Evolutionary conservation across 257 asterid genomes (phyloP).

Genomic region (Anisodus tanguticus): DNA sequence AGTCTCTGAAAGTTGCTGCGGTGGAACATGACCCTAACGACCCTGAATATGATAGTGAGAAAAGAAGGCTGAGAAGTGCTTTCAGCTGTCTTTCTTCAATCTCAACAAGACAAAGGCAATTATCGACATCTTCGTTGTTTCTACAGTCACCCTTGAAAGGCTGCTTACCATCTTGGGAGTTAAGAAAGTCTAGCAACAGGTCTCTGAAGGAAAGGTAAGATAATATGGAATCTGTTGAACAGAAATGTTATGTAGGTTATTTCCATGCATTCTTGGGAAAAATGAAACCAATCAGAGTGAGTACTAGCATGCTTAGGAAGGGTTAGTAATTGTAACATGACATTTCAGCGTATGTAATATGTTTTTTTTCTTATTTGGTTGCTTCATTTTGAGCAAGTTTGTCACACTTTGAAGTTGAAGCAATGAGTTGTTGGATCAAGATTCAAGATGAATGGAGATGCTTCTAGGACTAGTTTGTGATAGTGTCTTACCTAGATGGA

Average conservation of each 20-base stretch:
- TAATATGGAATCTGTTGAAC: background rate
- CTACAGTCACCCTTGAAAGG: constrained; percentile 80
- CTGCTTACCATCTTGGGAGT: constrained; percentile 69
- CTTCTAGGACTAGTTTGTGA: constrained; percentile 1
- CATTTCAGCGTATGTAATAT: constrained; percentile 9
- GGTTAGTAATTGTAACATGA: constrained; percentile 9
- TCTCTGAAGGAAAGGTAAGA: constrained; percentile 63
- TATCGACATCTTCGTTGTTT: constrained; percentile 69
- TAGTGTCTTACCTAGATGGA: background rate
- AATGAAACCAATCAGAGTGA: background rate
- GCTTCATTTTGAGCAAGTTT: background rate
- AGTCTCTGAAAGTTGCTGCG: constrained; percentile 67
- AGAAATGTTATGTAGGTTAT: background rate
- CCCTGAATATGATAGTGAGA: constrained; percentile 55
- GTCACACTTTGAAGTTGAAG: constrained; percentile 2
- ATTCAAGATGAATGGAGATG: background rate
- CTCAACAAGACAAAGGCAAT: constrained; percentile 77
- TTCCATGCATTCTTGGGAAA: background rate
- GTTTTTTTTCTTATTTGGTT: background rate
- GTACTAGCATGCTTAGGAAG: constrained; percentile 6
- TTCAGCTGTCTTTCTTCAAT: constrained; percentile 78
- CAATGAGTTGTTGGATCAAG: background rate
- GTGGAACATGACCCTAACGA: constrained; percentile 64
- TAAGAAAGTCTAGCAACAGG: constrained; percentile 59
- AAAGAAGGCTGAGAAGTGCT: constrained; percentile 66